These are phyloP conservation scores for Achaetomium macrosporum DNA, from an alignment of 2,329 filamentous ascomycete genomes.

Conservation along the genomic window DNA sequence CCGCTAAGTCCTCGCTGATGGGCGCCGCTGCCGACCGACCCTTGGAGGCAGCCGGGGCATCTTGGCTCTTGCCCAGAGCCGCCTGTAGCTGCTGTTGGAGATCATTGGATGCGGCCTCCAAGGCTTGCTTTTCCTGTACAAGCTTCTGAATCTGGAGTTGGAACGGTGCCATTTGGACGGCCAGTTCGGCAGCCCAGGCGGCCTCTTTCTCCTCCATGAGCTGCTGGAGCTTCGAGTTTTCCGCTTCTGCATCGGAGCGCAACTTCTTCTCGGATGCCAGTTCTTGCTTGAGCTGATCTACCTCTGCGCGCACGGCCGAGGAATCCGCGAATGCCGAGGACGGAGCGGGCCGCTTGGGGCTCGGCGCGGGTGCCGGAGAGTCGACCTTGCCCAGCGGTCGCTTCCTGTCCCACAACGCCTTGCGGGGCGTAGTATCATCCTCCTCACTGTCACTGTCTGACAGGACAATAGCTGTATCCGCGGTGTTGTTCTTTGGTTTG, in stretches of 20 bases:
- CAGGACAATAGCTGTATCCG: conserved; percentile 9
- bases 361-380: neutral
- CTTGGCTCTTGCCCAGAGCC: neutral
- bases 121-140: neutral
- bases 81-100: neutral
- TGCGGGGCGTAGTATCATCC: neutral
- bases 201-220: neutral
- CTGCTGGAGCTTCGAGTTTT: neutral
- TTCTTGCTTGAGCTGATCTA: neutral
- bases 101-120: neutral
- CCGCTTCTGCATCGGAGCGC: neutral
- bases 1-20: neutral
- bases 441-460: conserved; percentile 1
- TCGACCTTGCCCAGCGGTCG: neutral
- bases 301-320: neutral
- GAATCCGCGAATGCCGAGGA: neutral
- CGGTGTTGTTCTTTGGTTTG: conserved; percentile 11
- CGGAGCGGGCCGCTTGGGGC: neutral
- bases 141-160: conserved; percentile 2
- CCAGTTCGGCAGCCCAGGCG: neutral
- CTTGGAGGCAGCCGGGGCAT: neutral
- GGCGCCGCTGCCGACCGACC: neutral
- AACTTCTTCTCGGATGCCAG: neutral
- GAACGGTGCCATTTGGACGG: neutral
- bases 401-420: neutral